Percentiles rank a stretch among this genome's conserved stretches.
phyloP scores from a whole-genome alignment of 805 yeast genomes.

The Priceomyces fermenticarens region DNA sequence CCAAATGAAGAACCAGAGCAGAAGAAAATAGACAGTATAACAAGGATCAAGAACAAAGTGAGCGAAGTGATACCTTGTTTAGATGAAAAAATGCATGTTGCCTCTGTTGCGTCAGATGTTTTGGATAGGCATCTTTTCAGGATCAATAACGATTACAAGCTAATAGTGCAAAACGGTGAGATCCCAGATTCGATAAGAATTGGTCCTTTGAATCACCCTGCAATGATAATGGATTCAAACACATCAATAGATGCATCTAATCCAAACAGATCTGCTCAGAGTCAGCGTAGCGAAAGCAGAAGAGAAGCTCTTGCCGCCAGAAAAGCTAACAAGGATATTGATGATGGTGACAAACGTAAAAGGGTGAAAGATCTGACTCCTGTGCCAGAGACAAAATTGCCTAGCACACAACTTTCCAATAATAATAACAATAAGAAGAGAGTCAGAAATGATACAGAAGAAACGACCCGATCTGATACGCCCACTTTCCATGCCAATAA shows the following conservation, averaged over 20 bases:
- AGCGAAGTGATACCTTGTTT: slow-evolving; percentile 83
- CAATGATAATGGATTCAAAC: slow-evolving; percentile 64
- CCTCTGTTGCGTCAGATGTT: slow-evolving; percentile 83
- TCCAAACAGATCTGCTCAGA: slow-evolving; percentile 57
- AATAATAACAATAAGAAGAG: slow-evolving; percentile 11
- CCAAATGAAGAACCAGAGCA: slow-evolving; percentile 9
- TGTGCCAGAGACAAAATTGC: slow-evolving; percentile 1
- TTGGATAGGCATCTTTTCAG: slow-evolving; percentile 66
- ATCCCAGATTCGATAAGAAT: slow-evolving; percentile 75
- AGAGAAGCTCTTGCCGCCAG: slow-evolving; percentile 92
- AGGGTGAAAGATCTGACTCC: slow-evolving; percentile 15
- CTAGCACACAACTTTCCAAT: background rate
- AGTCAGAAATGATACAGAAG: slow-evolving; percentile 17
- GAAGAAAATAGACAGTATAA: slow-evolving; percentile 35
- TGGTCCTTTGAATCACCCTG: slow-evolving; percentile 87
- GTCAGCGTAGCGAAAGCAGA: slow-evolving; percentile 78
- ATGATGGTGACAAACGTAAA: slow-evolving; percentile 18
- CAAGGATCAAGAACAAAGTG: slow-evolving; percentile 42
- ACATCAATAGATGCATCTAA: slow-evolving; percentile 39
- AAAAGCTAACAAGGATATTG: slow-evolving; percentile 52
- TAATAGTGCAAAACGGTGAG: slow-evolving; percentile 68
- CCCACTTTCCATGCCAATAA: slow-evolving; percentile 15
- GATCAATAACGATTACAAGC: slow-evolving; percentile 75
- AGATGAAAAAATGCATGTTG: slow-evolving; percentile 97
- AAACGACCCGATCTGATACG: slow-evolving; percentile 13